Evolutionary conservation across 495 filamentous ascomycete genomes (phyloP), one percentile per base, ranked within the genome.

Genomic region (Hypoxylon subgilvum): DNA sequence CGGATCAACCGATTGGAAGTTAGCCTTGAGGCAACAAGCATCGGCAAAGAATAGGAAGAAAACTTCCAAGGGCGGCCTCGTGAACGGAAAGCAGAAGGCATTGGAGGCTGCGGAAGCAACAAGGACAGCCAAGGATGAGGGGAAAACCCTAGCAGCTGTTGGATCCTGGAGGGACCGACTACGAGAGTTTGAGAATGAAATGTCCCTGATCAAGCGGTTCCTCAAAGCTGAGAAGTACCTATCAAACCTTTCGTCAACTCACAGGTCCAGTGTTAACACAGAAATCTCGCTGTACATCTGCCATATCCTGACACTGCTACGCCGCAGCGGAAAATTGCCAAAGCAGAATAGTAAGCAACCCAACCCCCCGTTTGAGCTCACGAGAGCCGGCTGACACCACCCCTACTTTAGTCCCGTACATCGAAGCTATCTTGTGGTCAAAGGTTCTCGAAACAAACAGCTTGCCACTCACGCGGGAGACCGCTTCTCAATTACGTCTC

Each of bases 231-330:
- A 76, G 45, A 77, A 72, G 9, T 81, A 76, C 46, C 69, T 81
- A 3, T 64, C 42, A 6, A 53, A 48, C 7, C 52, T 79, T 9
- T 48, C 66, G 1, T 43, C 62, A 3, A 44, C 53, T 0, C 72
- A 74, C n/a, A 60, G 67, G 6, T 48, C 57, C 0, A 58, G 61
- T 9, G 47, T 77, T 41, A 68, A 65, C 7, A 71, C 75, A 0
- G 82, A 86, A 46, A 63, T 82, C 0, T 48, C 76, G 4, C 49
- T 79, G 1, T 84, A 78, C 52, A 57, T 79, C 38, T 67, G 82
- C 18, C 70, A 75, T 46, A 71, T 72, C 7, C 61, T 83, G 25
- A 53, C 13, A 1, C 42, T 47, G 31, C 45, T 52, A 39, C 35
- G 61, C 19, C 19, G 19, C 10, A 21, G n/a, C n/a, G 19, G 49